A percentile compares a stretch with the other conserved stretches of the same genome.
phyloP scores from a whole-genome alignment of 345 rosid species.

The Lepidium africanum region DNA sequence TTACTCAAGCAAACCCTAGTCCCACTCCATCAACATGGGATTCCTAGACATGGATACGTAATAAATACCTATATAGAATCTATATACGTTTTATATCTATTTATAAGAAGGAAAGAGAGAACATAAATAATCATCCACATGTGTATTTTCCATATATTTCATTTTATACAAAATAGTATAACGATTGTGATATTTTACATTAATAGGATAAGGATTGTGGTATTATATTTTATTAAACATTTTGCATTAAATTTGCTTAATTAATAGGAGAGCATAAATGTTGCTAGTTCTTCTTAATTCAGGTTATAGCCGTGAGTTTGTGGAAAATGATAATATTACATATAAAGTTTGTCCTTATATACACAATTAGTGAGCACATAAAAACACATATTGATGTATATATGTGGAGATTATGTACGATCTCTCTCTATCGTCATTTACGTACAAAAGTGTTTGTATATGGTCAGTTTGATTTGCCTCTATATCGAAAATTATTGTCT shows the following conservation, averaged over 20 bases:
- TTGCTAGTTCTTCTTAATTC: constrained; percentile 31
- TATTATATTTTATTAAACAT: not conserved
- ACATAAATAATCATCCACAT: constrained; percentile 21
- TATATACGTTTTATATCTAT: constrained; percentile 11
- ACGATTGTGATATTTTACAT: constrained; percentile 7
- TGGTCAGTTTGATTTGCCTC: constrained; percentile 29
- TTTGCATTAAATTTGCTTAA: not conserved
- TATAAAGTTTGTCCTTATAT: not conserved
- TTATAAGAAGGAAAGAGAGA: constrained; percentile 5
- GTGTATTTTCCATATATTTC: constrained; percentile 1
- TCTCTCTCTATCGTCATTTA: constrained; percentile 13
- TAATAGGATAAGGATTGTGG: constrained; percentile 3
- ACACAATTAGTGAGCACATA: constrained; percentile 9
- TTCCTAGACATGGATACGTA: constrained; percentile 34
- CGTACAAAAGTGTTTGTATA: constrained; percentile 25
- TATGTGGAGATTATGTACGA: not conserved
- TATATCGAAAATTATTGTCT: constrained; percentile 22
- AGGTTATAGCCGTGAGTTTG: constrained; percentile 21
- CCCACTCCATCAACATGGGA: constrained; percentile 43
- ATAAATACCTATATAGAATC: constrained; percentile 29
- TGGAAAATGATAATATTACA: not conserved
- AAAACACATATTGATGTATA: constrained; percentile 3
- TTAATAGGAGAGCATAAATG: constrained; percentile 34
- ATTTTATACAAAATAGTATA: not conserved
- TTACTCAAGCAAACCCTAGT: constrained; percentile 45